Evolutionary conservation across 257 asterid species (phyloP), one percentile per base, ranked within the genome.

Genomic region (Fraxinus cuspidata): DNA sequence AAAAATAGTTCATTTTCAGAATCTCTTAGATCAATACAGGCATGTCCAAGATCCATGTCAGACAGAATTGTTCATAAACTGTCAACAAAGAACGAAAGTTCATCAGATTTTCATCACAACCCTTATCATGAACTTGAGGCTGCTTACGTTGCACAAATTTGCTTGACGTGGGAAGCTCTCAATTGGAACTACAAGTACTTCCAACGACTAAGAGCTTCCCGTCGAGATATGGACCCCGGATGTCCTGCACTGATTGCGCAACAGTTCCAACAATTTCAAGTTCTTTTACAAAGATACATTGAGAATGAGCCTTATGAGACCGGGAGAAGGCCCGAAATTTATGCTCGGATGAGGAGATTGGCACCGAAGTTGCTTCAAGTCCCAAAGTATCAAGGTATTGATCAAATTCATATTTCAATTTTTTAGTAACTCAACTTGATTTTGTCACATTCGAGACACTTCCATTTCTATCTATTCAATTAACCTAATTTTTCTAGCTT

Each of bases 101-200:
- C 91, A 2, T 73, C 88, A 0, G 88, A 85, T 38, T 89, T 68
- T 70, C 76, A 80, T 0, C 86, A 78, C 73, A 90, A 92, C 71
- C 94, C 97, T 0, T 91, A 92, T 73, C 92, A 87, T 2, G 97
- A 91, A 65, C 81, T 94, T 21, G 98, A 94, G 77, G 86, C 86
- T 16, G 94, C 98, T 7, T 94, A 94, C 69, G 97, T 94, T 5
- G 98, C 97, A 38, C 98, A 94, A 74, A 90, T 94, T 34, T 92
- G 97, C 74, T 73, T 89, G 51, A 90, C 98, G 29, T 94, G 97
- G 98, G 98, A 94, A 85, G 98, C 96, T 40, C 83, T 94, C 32
- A 92, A 87, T 82, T 94, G 97, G 97, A 94, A 94, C 34, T 94
- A 89, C 78, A 92, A 87, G 75, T 88, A 91, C 75, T 92, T 94